A percentile compares a stretch with the other conserved stretches of the same genome.
phyloP scores from a whole-genome alignment of 257 asterid genomes.

The Gentiana straminea region DNA sequence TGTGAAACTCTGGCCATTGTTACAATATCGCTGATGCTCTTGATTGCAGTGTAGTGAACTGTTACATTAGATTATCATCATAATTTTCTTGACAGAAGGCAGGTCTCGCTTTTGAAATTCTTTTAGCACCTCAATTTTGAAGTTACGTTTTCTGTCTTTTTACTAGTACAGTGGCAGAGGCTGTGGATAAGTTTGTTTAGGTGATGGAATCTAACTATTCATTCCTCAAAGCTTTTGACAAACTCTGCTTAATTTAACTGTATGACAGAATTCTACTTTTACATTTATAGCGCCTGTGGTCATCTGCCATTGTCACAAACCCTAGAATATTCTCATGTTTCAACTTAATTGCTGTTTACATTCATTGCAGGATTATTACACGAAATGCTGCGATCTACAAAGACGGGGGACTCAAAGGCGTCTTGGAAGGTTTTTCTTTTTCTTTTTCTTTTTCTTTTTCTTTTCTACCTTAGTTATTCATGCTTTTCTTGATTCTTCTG shows the following conservation, averaged over 20 bases:
- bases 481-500: too few species aligned
- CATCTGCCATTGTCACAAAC: not conserved
- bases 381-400: slow-evolving; percentile 96
- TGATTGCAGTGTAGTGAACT: too few species aligned
- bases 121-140: not conserved
- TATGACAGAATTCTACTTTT: too few species aligned
- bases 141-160: not conserved
- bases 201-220: not conserved
- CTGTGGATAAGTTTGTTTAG: not conserved
- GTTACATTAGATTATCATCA: too few species aligned
- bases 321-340: slow-evolving; percentile 5
- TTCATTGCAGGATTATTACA: slow-evolving; percentile 55
- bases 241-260: too few species aligned
- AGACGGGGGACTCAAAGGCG: slow-evolving; percentile 82
- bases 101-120: not conserved
- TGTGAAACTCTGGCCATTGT: too few species aligned
- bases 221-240: not conserved
- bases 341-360: slow-evolving; percentile 2
- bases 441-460: too few species aligned
- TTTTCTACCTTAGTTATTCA: too few species aligned
- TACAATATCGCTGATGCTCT: too few species aligned
- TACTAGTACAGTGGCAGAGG: not conserved
- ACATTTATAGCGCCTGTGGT: too few species aligned
- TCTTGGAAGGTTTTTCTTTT: slow-evolving; percentile 72
- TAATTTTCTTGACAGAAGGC: not conserved